Base-by-base conservation (phyloP, 1,284 basidiomycete genomes). In the Pholiota adiposa region DNA sequence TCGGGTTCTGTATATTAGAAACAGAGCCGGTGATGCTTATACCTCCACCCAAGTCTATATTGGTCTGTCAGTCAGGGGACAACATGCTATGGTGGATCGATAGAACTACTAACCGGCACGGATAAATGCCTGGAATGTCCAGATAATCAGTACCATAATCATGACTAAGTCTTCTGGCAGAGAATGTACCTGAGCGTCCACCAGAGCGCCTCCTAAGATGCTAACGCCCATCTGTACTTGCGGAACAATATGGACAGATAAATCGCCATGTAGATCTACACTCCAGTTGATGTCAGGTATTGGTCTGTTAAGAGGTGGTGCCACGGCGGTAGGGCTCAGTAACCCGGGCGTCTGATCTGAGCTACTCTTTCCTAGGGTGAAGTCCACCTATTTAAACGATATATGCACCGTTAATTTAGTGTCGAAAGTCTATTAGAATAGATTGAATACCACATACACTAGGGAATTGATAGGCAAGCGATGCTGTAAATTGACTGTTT, bases 181-280 rank as follows among this genome's bases (percentile, higher is more conserved):
- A 31, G 38, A 36, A 58, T 51, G 9, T 25, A 53, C 59, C 54
- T 44, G 52, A 25, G 62, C 62, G 33, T 63, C 62, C 16, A 63
- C 59, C 29, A 63, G 49, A 38, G 48, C 33, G 7, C 64, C 64
- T 38, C 56, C 56, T 19, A 65, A 55, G 1, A 65, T 56, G 23
- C 56, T 59, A 25, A 65, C 54, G 33, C 64, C 64, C 40, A 65
- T 57, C 48, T 63, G 64, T n/a, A 65, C 43, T 44, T 62, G 59
- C 6, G 64, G 64, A 6, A 63, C 62, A 21, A 65, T 62, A 50
- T 61, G 63, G 11, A 61, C 58, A 18, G 52, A 51, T 11, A 66
- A 38, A 21, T 56, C 57, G 41, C 68, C 60, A 16, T 54, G 41
- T 4, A 69, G 52, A 29, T 65, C 61, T 11, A 69, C 66, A 44